Base-by-base conservation (phyloP, 1,284 basidiomycete species). In the Apiotrichum laibachii region DNA sequence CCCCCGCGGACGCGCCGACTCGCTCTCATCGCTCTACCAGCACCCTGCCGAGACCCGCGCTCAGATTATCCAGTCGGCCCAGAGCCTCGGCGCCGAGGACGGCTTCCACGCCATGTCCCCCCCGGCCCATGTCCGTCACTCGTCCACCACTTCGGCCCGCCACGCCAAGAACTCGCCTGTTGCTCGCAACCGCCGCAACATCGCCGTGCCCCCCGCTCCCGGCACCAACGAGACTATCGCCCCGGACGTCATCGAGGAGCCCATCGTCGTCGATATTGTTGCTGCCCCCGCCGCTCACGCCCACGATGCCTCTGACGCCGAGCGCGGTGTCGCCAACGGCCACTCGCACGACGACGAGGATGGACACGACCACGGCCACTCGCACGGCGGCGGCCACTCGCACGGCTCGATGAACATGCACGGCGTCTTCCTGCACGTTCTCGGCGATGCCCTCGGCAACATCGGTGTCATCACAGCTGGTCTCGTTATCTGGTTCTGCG, bases 391-490 rank as follows among this genome's bases (percentile, higher is more conserved):
- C 37, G 79, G 80, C 11, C 88, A 89, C 70, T 7, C 37, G 2
- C 88, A 90, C 72, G 81, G 77, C 5, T 90, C 87, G 7, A 98
- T 99, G 95, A 99, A 98, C 80, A 98, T 99, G 93, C 89, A 82
- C 37, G 96, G 93, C 34, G 84, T 99, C 5, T 83, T 99, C 57
- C 80, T 99, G 26, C 96, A 99, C 77, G 95, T 99, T 31, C 78
- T 99, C 44, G 95, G 96, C 39, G 96, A 99, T 79, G 96, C 96
- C 26, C 83, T 97, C 44, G 95, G 96, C 59, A 99, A 99, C 76
- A 89, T 98, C 63, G 96, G 96, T 62, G 96, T 99, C 64, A 98
- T 99, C 63, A 85, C 88, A 33, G 90, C 94, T 6, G 96, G 96
- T 64, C 83, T 98, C 12, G 81, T 96, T 72, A 95, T 97, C 71